phyloP scores from a whole-genome alignment of 495 filamentous ascomycete genomes.

The Penicillium cinerascens region DNA sequence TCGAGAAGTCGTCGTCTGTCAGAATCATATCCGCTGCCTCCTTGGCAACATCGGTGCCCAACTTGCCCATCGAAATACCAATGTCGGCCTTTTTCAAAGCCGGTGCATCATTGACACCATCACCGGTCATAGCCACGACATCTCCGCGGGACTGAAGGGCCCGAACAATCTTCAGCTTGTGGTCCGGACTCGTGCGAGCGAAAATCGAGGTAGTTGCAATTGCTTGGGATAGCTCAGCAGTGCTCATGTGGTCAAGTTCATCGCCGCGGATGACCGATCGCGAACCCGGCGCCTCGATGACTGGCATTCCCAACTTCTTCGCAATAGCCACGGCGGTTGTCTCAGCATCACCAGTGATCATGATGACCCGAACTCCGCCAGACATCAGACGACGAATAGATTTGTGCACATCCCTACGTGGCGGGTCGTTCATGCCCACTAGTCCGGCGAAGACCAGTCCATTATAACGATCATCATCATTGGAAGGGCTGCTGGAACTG shows the following conservation, averaged over 20 bases:
- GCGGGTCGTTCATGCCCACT: slow-evolving; percentile 96
- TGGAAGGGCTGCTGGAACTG: slow-evolving; percentile 38
- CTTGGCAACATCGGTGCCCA: slow-evolving; percentile 97
- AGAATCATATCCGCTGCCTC: slow-evolving; percentile 99
- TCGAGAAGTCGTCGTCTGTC: slow-evolving; percentile 97
- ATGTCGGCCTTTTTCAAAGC: slow-evolving; percentile 97
- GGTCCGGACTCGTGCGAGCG: slow-evolving; percentile 91
- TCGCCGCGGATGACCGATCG: slow-evolving; percentile 80
- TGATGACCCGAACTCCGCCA: slow-evolving; percentile 91
- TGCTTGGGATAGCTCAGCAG: slow-evolving; percentile 73
- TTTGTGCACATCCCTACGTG: slow-evolving; percentile 80
- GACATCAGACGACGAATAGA: slow-evolving; percentile 89
- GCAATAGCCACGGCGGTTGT: slow-evolving; percentile 92
- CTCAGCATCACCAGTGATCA: slow-evolving; percentile 97
- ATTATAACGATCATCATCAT: slow-evolving; percentile 70
- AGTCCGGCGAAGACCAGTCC: slow-evolving; percentile 86
- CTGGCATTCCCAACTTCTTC: slow-evolving; percentile 86
- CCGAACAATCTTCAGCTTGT: slow-evolving; percentile 94
- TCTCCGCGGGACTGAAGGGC: slow-evolving; percentile 91
- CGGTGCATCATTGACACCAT: slow-evolving; percentile 96
- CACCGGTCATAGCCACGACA: slow-evolving; percentile 98
- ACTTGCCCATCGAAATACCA: slow-evolving; percentile 92
- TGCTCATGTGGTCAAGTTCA: slow-evolving; percentile 86
- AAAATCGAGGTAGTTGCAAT: slow-evolving; percentile 90
- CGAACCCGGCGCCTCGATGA: slow-evolving; percentile 44